Percentiles rank a stretch among this genome's conserved stretches.
Conservation (phyloP, 257 asterid species). For the Solanum piurae region DNA sequence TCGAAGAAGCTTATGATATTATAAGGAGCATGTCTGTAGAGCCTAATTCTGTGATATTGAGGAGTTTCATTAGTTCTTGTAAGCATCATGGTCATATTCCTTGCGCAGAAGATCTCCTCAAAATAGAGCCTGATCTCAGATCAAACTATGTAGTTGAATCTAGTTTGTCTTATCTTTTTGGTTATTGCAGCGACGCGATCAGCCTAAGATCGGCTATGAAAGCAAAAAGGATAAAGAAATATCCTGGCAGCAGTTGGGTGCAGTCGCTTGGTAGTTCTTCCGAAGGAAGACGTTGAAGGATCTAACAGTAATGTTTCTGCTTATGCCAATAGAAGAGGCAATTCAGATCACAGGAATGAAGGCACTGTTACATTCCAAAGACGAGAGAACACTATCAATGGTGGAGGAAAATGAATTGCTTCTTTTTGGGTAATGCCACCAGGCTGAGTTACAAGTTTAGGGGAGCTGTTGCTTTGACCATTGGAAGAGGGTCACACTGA, state of each 20-base stretch:
- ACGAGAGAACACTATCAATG: not conserved
- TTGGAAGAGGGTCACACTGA: not conserved
- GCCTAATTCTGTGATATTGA: conserved; percentile 47
- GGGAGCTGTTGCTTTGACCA: not conserved
- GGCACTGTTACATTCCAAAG: not conserved
- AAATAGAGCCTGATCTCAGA: conserved; percentile 48
- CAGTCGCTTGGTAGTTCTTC: conserved; percentile 5
- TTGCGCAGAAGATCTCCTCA: conserved; percentile 25
- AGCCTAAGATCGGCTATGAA: conserved; percentile 35
- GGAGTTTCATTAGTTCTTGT: conserved; percentile 67
- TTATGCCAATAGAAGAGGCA: not conserved
- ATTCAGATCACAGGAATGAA: not conserved
- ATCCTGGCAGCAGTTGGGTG: conserved; percentile 56
- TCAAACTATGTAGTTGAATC: conserved; percentile 63
- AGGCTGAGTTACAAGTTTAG: not conserved
- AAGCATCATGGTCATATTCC: conserved; percentile 29
- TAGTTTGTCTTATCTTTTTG: conserved; percentile 13
- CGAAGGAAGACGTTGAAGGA: not conserved
- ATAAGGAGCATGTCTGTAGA: conserved; percentile 48
- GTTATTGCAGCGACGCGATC: conserved; percentile 12
- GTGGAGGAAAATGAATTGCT: not conserved
- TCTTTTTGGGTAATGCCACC: not conserved
- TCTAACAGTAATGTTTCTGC: not conserved
- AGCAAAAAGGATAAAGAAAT: conserved; percentile 40
- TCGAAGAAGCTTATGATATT: conserved; percentile 53